Base-by-base conservation (phyloP, 768 basidiomycete genomes). In the Cystofilobasidium macerans region DNA sequence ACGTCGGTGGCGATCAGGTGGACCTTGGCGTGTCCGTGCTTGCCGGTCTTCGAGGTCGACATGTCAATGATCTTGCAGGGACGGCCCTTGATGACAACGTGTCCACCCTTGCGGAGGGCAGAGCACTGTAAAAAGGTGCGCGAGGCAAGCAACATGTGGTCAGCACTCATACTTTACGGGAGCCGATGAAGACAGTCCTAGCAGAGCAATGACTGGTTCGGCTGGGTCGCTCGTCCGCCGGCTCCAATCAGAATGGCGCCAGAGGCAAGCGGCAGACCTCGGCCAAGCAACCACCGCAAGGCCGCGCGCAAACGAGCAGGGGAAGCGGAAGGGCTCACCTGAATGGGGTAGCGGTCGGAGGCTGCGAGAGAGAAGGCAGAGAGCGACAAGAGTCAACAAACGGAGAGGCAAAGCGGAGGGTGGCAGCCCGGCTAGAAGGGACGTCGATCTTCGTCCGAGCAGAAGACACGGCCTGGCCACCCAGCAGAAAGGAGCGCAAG, bases 1-100 rank as follows among this genome's bases (percentile, higher is more conserved):
- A 95, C 93, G 79, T 99, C 95, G 76, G 89, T 88, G 76, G 85
- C 95, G 72, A 97, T 84, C 70, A 99, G 83, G 80, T 98, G 92
- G 75, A 98, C 95, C 80, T 98, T 99, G 78, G 95, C 94, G 81
- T 99, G 94, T 73, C 94, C 94, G 82, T 98, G 94, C 85, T 98
- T 98, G 73, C 62, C 67, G 57, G 92, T 94, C 85, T 98, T 98
- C 77, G 93, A 98, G 80, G 93, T 95, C 70, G 91, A 94, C 93
- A 95, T 97, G 78, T 95, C 92, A 57, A 72, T 69, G 65, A 79
- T 78, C 77, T 98, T 98, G 88, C 93, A 98, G 71, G 93, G 93
- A 72, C 92, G 85, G 72, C 89, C 82, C 82, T 95, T 97, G 79
- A 99, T 98, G 74, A 92, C 87, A 77, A 99, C 94, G 81, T 79